Percentiles rank a stretch among this genome's conserved stretches.
phyloP scores from a whole-genome alignment of 257 asterid species.

The Verbascum thapsus region DNA sequence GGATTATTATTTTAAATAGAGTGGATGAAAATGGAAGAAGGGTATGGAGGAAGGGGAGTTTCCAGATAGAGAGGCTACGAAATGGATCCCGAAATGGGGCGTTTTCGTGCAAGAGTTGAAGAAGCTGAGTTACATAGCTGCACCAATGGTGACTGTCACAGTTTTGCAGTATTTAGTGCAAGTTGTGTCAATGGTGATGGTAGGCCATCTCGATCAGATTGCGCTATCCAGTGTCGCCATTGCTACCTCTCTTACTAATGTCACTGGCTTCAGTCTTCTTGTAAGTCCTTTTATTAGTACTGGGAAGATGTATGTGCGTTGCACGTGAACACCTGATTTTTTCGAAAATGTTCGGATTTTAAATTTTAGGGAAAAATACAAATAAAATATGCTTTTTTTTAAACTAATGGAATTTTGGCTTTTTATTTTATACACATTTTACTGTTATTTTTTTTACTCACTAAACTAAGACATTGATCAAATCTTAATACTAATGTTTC shows the following conservation, averaged over 20 bases:
- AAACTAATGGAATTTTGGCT: too few relatives aligned
- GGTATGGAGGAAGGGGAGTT: conserved; percentile 23
- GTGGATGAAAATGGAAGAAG: conserved; percentile 4
- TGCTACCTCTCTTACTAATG: conserved; percentile 50
- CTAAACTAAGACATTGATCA: too few relatives aligned
- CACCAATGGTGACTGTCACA: conserved; percentile 53
- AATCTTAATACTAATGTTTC: too few relatives aligned
- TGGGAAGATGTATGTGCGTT: too few relatives aligned
- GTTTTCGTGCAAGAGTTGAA: conserved; percentile 39
- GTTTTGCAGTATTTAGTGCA: conserved; percentile 47
- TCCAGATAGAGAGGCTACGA: conserved; percentile 17
- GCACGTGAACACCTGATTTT: too few relatives aligned
- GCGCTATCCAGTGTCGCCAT: conserved; percentile 47
- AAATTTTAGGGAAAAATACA: too few relatives aligned
- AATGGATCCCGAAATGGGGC: conserved; percentile 24
- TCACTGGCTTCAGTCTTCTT: conserved; percentile 49
- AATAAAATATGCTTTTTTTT: too few relatives aligned
- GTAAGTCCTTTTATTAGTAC: conserved; percentile 36
- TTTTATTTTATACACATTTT: too few relatives aligned
- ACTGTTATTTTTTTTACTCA: too few relatives aligned
- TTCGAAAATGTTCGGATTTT: too few relatives aligned
- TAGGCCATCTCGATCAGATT: conserved; percentile 48
- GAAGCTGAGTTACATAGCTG: conserved; percentile 42
- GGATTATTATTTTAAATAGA: neutral
- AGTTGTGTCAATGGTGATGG: conserved; percentile 50